Percentiles rank a stretch among this genome's conserved stretches.
These are phyloP conservation scores for Trichosporon ovoides DNA, from an alignment of 1,284 basidiomycete species.

Conservation along the genomic window DNA sequence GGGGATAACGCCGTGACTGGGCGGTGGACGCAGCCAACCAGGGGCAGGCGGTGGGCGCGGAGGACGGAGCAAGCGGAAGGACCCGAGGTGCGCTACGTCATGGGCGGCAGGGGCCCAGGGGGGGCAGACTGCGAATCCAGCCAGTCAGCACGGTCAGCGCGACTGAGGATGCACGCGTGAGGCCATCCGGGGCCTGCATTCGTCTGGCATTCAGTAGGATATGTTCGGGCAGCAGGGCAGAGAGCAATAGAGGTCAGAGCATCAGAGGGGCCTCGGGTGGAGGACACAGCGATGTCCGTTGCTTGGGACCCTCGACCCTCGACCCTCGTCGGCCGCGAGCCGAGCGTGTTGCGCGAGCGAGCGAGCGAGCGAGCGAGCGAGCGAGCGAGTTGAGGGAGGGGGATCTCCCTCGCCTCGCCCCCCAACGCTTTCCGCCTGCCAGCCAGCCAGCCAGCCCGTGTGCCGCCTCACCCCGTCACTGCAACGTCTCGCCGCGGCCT, in stretches of 20 bases:
- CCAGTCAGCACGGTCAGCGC: neutral
- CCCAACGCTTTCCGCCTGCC: neutral
- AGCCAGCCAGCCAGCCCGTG: too few species aligned
- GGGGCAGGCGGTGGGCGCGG: neutral
- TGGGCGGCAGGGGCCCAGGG: neutral
- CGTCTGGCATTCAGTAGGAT: too few species aligned
- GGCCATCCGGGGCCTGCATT: neutral
- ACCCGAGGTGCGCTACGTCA: neutral
- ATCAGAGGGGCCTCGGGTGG: too few species aligned
- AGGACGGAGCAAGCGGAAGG: conserved; percentile 3
- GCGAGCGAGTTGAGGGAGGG: too few species aligned
- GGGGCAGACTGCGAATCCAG: neutral
- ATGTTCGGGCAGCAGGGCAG: too few species aligned
- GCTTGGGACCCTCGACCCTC: too few species aligned
- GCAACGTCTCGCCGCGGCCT: too few species aligned
- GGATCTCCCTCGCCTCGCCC: too few species aligned
- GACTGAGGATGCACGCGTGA: neutral
- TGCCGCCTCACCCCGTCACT: too few species aligned
- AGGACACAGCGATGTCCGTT: too few species aligned
- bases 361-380: too few species aligned
- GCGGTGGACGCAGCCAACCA: neutral
- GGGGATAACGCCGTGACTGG: conserved; percentile 1
- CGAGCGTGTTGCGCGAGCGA: neutral
- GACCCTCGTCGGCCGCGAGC: neutral
- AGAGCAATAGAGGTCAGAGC: too few species aligned